phyloP scores from a whole-genome alignment of 306 rosid species.

The Fragaria nilgerrensis region DNA sequence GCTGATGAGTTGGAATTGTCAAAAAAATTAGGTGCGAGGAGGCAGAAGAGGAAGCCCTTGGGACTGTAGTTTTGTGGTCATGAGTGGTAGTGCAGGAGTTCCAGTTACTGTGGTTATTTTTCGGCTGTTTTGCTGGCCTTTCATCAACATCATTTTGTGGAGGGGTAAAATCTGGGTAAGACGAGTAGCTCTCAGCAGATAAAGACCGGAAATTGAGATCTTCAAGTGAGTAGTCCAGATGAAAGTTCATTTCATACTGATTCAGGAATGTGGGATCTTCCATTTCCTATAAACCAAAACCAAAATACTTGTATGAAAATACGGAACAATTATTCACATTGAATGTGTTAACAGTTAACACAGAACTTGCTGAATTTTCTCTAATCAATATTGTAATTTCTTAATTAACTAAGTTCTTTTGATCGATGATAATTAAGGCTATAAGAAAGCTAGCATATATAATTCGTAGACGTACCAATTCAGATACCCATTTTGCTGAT shows the following conservation, averaged over 20 bases:
- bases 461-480: constrained; percentile 25
- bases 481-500: constrained; percentile 39
- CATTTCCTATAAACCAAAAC: constrained; percentile 21
- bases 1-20: constrained; percentile 32
- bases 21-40: constrained; percentile 61
- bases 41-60: constrained; percentile 34
- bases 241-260: constrained; percentile 25
- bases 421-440: background rate
- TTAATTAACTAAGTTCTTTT: background rate
- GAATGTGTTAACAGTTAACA: background rate
- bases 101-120: constrained; percentile 29
- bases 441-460: background rate
- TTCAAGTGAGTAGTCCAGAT: constrained; percentile 33
- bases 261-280: constrained; percentile 24
- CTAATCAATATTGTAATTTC: background rate
- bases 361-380: background rate
- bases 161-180: constrained; percentile 24
- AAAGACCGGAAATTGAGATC: constrained; percentile 33
- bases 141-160: background rate
- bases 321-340: background rate
- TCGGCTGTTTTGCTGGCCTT: constrained; percentile 42
- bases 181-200: constrained; percentile 39
- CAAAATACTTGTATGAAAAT: background rate
- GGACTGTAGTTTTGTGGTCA: constrained; percentile 1
- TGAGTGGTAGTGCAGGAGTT: constrained; percentile 21